Conservation (phyloP, 2,329 filamentous ascomycete species). For the Xylaria sp. region DNA sequence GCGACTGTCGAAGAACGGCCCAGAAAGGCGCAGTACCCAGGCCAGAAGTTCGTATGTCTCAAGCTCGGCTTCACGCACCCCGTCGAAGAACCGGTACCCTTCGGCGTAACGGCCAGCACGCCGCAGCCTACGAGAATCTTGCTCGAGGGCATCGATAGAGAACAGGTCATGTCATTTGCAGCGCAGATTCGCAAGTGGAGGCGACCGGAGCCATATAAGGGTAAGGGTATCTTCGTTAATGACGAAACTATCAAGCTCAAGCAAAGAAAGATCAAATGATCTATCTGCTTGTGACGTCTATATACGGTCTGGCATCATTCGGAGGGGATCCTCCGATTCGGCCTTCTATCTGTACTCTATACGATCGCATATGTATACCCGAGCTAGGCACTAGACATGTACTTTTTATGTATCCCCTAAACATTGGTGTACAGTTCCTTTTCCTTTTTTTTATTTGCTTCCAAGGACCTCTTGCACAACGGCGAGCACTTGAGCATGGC, state of each 20-base stretch:
- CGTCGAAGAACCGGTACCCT: constrained; percentile 86
- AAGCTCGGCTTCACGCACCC: constrained; percentile 98
- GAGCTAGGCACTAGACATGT: constrained; percentile 42
- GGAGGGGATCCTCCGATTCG: constrained; percentile 21
- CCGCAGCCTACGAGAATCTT: constrained; percentile 92
- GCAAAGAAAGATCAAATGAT: constrained; percentile 94
- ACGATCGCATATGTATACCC: constrained; percentile 43
- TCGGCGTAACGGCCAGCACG: constrained; percentile 84
- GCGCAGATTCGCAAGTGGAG: constrained; percentile 90
- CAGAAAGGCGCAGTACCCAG: constrained; percentile 78
- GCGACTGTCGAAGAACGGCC: constrained; percentile 84
- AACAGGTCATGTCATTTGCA: constrained; percentile 90
- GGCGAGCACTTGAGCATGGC: constrained; percentile 80
- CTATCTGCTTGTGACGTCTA: constrained; percentile 27
- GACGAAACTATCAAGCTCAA: constrained; percentile 98
- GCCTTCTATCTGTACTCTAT: constrained; percentile 45
- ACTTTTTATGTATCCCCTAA: constrained; percentile 43
- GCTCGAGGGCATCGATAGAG: constrained; percentile 87
- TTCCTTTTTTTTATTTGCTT: constrained; percentile 50
- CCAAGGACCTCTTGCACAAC: constrained; percentile 84
- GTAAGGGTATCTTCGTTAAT: constrained; percentile 98
- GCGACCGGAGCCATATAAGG: constrained; percentile 96
- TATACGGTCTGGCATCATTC: constrained; percentile 30
- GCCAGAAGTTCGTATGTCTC: constrained; percentile 88
- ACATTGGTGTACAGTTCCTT: constrained; percentile 20